These are phyloP conservation scores for Fusarium musae DNA, from an alignment of 2,329 filamentous ascomycete species.

Conservation along the genomic window DNA sequence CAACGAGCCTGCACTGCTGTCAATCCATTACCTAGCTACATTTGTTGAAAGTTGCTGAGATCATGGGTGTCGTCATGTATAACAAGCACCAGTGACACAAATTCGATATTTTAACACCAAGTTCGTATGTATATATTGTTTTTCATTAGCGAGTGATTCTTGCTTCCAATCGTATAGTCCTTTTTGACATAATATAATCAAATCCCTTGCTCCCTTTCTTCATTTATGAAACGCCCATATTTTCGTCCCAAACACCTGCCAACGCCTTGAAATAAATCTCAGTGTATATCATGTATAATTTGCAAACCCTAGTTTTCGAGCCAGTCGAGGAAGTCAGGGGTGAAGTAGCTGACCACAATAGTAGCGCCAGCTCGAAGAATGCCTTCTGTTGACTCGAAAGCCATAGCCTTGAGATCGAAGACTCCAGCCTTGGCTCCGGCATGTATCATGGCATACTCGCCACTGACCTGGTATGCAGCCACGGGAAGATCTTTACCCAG, in stretches of 20 bases:
- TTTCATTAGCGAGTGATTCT: not conserved
- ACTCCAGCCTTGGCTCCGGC: slow-evolving; percentile 95
- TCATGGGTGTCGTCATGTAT: not conserved
- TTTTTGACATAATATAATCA: not conserved
- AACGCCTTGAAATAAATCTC: slow-evolving; percentile 16
- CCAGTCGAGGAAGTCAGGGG: slow-evolving; percentile 80
- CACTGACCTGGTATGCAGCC: slow-evolving; percentile 96
- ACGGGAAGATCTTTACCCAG: slow-evolving; percentile 91
- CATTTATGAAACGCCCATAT: slow-evolving; percentile 19
- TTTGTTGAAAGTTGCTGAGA: not conserved
- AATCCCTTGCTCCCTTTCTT: slow-evolving; percentile 8
- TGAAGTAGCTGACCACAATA: slow-evolving; percentile 95
- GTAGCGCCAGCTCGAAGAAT: slow-evolving; percentile 93
- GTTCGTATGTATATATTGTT: not conserved
- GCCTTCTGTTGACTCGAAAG: slow-evolving; percentile 92
- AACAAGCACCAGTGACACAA: not conserved
- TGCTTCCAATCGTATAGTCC: not conserved
- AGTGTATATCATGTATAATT: slow-evolving; percentile 17
- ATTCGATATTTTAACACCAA: not conserved
- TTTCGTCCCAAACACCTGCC: slow-evolving; percentile 18
- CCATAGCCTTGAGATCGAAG: slow-evolving; percentile 94
- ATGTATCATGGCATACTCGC: slow-evolving; percentile 98
- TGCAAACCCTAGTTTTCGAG: slow-evolving; percentile 59
- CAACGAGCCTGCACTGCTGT: not conserved
- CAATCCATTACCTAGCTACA: not conserved